phyloP scores from a whole-genome alignment of 106 monocot genomes.

The Acanthochlamys bracteata region DNA sequence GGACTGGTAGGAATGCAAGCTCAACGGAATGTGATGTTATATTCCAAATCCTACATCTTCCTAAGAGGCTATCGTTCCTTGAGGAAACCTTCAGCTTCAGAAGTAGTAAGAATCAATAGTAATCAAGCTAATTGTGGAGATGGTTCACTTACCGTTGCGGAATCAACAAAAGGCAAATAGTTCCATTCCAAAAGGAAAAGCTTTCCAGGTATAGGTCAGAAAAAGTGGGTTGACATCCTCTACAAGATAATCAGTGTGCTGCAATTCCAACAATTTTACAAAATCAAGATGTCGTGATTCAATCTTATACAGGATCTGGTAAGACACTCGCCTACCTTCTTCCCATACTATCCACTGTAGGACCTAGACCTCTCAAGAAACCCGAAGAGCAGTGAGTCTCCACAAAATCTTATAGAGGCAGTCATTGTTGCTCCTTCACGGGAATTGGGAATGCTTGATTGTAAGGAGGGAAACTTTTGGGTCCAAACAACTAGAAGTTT shows the following conservation, averaged over 20 bases:
- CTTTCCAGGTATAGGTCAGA: slow-evolving; percentile 45
- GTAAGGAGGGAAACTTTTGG: slow-evolving; percentile 75
- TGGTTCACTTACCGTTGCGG: slow-evolving; percentile 35
- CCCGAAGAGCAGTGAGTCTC: slow-evolving; percentile 16
- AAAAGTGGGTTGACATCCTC: slow-evolving; percentile 57
- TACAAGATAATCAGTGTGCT: slow-evolving; percentile 84
- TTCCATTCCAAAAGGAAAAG: no score
- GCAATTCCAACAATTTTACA: slow-evolving; percentile 69
- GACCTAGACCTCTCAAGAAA: slow-evolving; percentile 79
- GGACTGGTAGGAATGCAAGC: no score
- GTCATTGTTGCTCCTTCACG: slow-evolving; percentile 93
- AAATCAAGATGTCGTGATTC: slow-evolving; percentile 83
- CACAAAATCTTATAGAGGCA: slow-evolving; percentile 57
- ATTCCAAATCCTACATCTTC: slow-evolving; percentile 26
- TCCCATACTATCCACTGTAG: slow-evolving; percentile 72
- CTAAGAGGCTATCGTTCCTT: slow-evolving; percentile 18
- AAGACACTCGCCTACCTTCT: slow-evolving; percentile 97
- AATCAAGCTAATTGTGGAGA: slow-evolving; percentile 11
- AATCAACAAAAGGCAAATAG: slow-evolving; percentile 24
- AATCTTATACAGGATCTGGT: slow-evolving; percentile 98
- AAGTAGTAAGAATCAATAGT: slow-evolving; percentile 25
- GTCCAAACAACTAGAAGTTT: slow-evolving; percentile 47
- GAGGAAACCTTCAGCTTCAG: slow-evolving; percentile 25
- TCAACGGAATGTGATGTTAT: background rate
- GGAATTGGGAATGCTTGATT: slow-evolving; percentile 95